Evolutionary conservation across 2,329 filamentous ascomycete genomes (phyloP), one percentile per base, ranked within the genome.

Genomic region (Microdochium nivale): DNA sequence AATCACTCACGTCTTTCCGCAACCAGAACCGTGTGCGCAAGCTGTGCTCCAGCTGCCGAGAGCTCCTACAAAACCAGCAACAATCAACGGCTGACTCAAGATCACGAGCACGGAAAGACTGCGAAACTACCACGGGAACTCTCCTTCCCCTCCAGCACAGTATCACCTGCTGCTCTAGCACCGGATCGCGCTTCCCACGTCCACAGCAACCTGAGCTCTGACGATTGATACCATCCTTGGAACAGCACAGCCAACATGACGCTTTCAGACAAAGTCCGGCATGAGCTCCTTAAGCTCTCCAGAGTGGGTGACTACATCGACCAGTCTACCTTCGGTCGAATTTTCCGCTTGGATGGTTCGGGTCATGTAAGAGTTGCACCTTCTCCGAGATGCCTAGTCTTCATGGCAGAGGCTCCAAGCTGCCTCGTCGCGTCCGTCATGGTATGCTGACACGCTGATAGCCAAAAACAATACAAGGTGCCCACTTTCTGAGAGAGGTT

Each of bases 401-500:
- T 19, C 33, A 5, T 14, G 11, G 11, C 33, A 19, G 13, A 37
- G 5, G 33, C 8, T 16, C 14, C 7, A 16, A 37, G 13, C 40
- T 25, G 19, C 21, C 23, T 3, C 24, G 3, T 24, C 5, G 10
- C 37, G 23, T 4, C 13, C 23, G 13, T 48, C 10, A 19, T 9
- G 24, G 40, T 21, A 14, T 21, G 21, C 52, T 51, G 30, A 52
- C 52, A 47, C 19, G 21, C 0, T 7, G 16, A 32, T 53, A 90
- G 86, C 79, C 80, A 30, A 76, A 83, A 48, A 83, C 87, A 62
- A 81, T 89, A 48, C 77, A 78, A 53, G 81, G 81, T 35, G 79
- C 86, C 33, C 83, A 78, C 54, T 90, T 92, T 66, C 83, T 88
- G 56, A 86, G 82, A 23, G 89, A 94, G 67, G 71, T 94, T 52